Evolutionary conservation across 169 alveolate species (phyloP).

Genomic region (Cardiosporidium cionae): DNA sequence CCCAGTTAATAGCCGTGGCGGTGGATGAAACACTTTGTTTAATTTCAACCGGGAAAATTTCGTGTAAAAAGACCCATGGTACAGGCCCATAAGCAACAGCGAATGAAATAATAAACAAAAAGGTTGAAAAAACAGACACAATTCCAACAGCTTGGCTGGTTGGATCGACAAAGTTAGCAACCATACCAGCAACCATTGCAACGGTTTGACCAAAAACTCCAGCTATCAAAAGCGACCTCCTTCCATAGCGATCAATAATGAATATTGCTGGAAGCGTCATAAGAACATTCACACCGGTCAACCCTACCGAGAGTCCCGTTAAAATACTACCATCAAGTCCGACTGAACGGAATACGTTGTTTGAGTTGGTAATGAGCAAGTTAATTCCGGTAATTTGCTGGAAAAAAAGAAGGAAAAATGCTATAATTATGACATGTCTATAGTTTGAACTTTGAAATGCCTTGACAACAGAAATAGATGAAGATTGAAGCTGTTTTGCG

Average conservation of each 20-base stretch:
- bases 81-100: constrained; percentile 74
- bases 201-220: constrained; percentile 46
- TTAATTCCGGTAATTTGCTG: constrained; percentile 74
- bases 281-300: constrained; percentile 44
- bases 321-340: constrained; percentile 11
- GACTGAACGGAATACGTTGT: constrained; percentile 50
- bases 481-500: constrained; percentile 2
- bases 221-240: constrained; percentile 53
- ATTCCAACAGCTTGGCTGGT: constrained; percentile 5
- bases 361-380: constrained; percentile 61
- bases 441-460: constrained; percentile 32
- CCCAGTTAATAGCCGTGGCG: constrained; percentile 66
- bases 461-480: constrained; percentile 5
- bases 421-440: constrained; percentile 52
- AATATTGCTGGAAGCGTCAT: constrained; percentile 48
- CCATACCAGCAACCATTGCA: constrained; percentile 33
- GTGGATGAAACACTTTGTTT: constrained; percentile 62
- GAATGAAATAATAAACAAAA: constrained; percentile 58
- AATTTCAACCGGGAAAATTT: constrained; percentile 66
- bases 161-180: constrained; percentile 18
- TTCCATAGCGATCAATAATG: constrained; percentile 60
- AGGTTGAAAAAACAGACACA: constrained; percentile 33
- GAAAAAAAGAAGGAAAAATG: constrained; percentile 52
- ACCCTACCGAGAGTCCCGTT: constrained; percentile 45
- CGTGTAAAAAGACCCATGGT: constrained; percentile 68